Evolutionary conservation across 352 stramenopile species (phyloP).

Genomic region (Albugo laibachii): DNA sequence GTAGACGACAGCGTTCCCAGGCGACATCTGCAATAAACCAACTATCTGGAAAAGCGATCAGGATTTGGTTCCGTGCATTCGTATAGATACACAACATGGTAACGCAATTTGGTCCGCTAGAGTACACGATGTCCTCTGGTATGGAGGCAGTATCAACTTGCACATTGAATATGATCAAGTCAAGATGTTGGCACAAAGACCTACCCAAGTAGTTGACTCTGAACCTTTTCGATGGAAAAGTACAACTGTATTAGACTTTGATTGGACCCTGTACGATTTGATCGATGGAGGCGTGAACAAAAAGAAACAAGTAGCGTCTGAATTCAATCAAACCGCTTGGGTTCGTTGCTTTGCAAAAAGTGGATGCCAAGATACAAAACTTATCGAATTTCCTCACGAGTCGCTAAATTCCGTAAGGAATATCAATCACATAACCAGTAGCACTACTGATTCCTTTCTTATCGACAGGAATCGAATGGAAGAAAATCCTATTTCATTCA

Average conservation of each 20-base stretch:
- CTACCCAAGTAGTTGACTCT: too few species aligned
- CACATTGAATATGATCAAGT: too few species aligned
- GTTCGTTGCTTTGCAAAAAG: slow-evolving; percentile 23
- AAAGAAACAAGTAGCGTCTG: slow-evolving; percentile 6
- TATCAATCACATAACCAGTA: too few species aligned
- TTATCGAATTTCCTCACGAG: slow-evolving; percentile 50
- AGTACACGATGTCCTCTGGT: slow-evolving; percentile 38
- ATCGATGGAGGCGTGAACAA: too few species aligned
- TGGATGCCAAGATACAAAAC: slow-evolving; percentile 22
- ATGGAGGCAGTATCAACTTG: too few species aligned
- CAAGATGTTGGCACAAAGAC: too few species aligned
- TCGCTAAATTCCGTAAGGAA: too few species aligned
- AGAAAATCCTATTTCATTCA: slow-evolving; percentile 41
- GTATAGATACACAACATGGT: slow-evolving; percentile 27
- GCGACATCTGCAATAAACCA: slow-evolving; percentile 20
- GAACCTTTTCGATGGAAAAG: too few species aligned
- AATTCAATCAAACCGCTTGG: slow-evolving; percentile 64
- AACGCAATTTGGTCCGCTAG: slow-evolving; percentile 44
- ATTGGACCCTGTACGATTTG: too few species aligned
- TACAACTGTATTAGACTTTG: too few species aligned
- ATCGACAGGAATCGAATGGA: slow-evolving; percentile 27
- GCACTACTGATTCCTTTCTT: not conserved
- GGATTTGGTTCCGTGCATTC: slow-evolving; percentile 25
- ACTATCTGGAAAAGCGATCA: not conserved
- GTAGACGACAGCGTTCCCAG: slow-evolving; percentile 13